Evolutionary conservation across 306 rosid species (phyloP), one percentile per base, ranked within the genome.

Genomic region (Astragalus membranaceus): DNA sequence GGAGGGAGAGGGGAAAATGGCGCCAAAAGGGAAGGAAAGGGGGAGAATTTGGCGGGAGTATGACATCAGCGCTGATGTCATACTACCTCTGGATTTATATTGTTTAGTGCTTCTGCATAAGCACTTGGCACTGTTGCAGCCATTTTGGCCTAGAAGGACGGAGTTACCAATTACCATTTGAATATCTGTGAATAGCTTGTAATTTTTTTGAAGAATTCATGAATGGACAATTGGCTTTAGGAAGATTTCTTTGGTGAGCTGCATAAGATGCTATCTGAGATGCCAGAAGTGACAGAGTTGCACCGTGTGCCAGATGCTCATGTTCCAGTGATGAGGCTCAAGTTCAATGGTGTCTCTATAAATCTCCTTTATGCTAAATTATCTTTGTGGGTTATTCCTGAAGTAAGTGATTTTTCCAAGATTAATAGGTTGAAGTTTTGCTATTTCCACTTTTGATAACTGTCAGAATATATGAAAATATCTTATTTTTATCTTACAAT

Each of bases 251-350:
- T 94, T 77, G 96, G 97, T 4, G 96, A 84, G 81, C 84, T 90
- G 5, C 70, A 77, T 61, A 90, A 54, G 67, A 87, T 90, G 92
- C 82, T 94, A 29, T 82, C 88, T 17, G 92, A 87, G 81, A 88
- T 91, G 96, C 79, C 92, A 13, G 99, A 91, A 88, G 98, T 94
- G 52, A 80, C 89, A 12, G 99, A 94, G 73, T 72, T 94, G 78
- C 97, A 88, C 73, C 97, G 97, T 64, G 99, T 94, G 64, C 97
- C 96, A 54, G 99, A 88, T 88, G 99, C 97, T 81, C 78, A 85
- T 74, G 99, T 94, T 64, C 99, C 99, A 23, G 83, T 94, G 50
- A 72, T 94, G 87, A 16, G 0, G 55, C 88, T 94, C 82, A 94
- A 90, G 89, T 91, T 90, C 59, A 72, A 69, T 17, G 96, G 92